Conservation (phyloP, 2,329 filamentous ascomycete genomes). For the Stemphylium beticola region DNA sequence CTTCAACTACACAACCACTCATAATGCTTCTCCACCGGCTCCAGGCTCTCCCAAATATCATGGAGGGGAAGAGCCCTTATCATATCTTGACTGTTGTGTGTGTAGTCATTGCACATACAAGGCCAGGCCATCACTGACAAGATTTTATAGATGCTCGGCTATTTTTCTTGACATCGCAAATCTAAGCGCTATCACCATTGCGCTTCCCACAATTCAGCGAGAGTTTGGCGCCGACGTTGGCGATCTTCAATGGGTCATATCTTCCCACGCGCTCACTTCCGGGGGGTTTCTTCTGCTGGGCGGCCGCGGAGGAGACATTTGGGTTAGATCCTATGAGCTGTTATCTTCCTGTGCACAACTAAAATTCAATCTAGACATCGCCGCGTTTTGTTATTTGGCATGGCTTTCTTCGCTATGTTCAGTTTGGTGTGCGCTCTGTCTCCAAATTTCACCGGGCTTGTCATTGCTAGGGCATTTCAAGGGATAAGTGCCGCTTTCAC, state of each 20-base stretch:
- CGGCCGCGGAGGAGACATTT: conserved; percentile 7
- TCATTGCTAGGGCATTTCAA: not conserved
- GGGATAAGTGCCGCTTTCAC: conserved; percentile 8
- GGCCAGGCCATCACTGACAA: not conserved
- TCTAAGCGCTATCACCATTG: not conserved
- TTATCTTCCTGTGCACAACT: not conserved
- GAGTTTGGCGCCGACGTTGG: not conserved
- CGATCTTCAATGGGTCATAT: conserved; percentile 7
- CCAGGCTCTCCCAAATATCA: not conserved
- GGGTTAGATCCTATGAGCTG: not conserved
- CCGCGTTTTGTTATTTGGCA: conserved; percentile 3
- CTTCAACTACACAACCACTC: not conserved
- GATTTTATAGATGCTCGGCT: not conserved
- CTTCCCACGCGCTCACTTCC: conserved; percentile 7
- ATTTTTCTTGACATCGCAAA: not conserved
- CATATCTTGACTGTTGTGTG: not conserved
- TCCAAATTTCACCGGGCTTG: not conserved
- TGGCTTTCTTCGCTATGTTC: conserved; percentile 5
- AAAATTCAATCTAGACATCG: not conserved
- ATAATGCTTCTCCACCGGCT: not conserved
- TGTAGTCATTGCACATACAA: not conserved
- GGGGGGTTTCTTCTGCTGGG: conserved; percentile 11
- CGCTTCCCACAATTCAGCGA: not conserved
- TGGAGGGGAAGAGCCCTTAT: not conserved
- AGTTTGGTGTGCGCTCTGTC: conserved; percentile 2